A percentile compares a stretch with the other conserved stretches of the same genome.
Evolutionary conservation across 345 rosid species (phyloP).

Genomic region (Camelina sativa): DNA sequence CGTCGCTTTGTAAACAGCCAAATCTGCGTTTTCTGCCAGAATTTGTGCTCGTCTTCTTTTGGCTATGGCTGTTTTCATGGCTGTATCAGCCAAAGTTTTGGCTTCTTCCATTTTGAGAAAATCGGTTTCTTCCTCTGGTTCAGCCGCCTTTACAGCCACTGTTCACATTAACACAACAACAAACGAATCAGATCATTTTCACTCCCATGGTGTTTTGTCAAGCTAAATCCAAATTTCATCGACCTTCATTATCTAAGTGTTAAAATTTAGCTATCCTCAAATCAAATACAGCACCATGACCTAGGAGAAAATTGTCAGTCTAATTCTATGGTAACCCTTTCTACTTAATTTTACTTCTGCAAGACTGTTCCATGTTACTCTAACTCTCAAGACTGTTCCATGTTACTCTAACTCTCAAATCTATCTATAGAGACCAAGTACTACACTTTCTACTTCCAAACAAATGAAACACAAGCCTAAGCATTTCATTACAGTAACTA

Average conservation of each 20-base stretch:
- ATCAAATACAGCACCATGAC: conserved; percentile 7
- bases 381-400: conserved; percentile 18
- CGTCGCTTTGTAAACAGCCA: conserved; percentile 77
- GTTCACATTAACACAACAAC: conserved; percentile 3
- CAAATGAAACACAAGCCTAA: conserved; percentile 5
- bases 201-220: background rate
- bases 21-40: conserved; percentile 78
- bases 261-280: background rate
- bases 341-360: conserved; percentile 5
- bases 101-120: conserved; percentile 60
- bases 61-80: conserved; percentile 53
- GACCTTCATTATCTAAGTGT: background rate
- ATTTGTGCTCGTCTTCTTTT: conserved; percentile 73
- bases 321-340: conserved; percentile 15
- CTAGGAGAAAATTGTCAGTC: background rate
- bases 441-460: conserved; percentile 17
- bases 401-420: conserved; percentile 11
- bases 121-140: conserved; percentile 55
- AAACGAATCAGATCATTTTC: conserved; percentile 12
- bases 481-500: background rate
- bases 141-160: conserved; percentile 53
- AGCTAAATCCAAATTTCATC: background rate
- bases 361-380: conserved; percentile 18
- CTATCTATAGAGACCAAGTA: background rate
- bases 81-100: conserved; percentile 46